Conservation (phyloP, 2,329 filamentous ascomycete species). For the Fusarium buharicum region DNA sequence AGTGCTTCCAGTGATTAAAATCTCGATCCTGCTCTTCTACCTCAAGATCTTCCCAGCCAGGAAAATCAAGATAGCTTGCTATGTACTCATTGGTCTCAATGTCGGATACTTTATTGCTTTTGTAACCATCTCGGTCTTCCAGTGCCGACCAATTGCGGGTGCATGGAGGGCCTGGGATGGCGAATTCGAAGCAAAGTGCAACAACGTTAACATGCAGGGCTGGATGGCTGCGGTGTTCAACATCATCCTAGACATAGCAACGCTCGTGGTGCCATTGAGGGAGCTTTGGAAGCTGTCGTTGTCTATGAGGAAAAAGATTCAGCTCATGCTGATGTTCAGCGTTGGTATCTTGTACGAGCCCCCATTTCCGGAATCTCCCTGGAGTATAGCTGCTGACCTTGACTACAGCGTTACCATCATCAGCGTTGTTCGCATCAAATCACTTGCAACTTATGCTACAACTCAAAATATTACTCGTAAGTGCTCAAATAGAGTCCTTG, state of each 20-base stretch:
- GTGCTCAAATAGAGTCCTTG: fast-evolving
- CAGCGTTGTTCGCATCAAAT: slow-evolving; percentile 17
- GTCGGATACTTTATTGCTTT: slow-evolving; percentile 33
- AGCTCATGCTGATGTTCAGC: slow-evolving; percentile 29
- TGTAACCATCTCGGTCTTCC: slow-evolving; percentile 54
- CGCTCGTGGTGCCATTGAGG: slow-evolving; percentile 1
- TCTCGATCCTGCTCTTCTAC: slow-evolving; percentile 21
- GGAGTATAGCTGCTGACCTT: background rate
- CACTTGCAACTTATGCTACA: slow-evolving; percentile 21
- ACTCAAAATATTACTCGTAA: slow-evolving; percentile 23
- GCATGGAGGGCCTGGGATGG: slow-evolving; percentile 63
- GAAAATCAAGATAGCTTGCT: slow-evolving; percentile 3
- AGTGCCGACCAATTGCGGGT: slow-evolving; percentile 59
- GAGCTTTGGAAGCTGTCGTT: slow-evolving; percentile 15
- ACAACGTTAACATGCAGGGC: slow-evolving; percentile 58
- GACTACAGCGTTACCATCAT: slow-evolving; percentile 12
- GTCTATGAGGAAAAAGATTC: slow-evolving; percentile 17
- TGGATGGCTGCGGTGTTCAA: slow-evolving; percentile 62
- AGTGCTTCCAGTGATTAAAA: slow-evolving; percentile 5
- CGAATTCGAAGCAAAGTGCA: slow-evolving; percentile 56
- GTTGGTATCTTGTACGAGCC: slow-evolving; percentile 13
- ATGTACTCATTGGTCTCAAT: slow-evolving; percentile 30
- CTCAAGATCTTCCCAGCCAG: slow-evolving; percentile 18
- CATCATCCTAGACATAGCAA: slow-evolving; percentile 58
- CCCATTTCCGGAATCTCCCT: fast-evolving